phyloP scores from a whole-genome alignment of 495 filamentous ascomycete genomes.

The Neurospora sublineolata region DNA sequence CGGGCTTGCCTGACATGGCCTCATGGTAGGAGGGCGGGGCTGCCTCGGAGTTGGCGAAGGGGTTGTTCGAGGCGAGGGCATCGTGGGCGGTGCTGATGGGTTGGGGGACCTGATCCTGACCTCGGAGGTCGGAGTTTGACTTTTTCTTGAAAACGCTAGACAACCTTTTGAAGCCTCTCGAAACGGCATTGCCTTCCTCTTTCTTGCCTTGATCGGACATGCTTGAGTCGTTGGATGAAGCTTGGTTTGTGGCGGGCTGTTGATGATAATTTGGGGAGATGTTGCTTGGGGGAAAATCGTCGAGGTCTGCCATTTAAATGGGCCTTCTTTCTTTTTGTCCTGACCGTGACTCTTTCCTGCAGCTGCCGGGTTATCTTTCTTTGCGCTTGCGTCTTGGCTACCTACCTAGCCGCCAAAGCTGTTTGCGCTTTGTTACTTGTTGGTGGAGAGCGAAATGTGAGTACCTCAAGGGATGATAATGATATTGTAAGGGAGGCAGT shows the following conservation, averaged over 20 bases:
- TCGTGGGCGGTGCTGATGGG: neutral
- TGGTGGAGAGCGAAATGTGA: neutral
- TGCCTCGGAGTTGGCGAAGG: neutral
- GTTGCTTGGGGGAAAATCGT: neutral
- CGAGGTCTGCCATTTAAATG: neutral
- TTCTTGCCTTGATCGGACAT: neutral
- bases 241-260: neutral
- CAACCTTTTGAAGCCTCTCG: neutral
- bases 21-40: slow-evolving; percentile 13
- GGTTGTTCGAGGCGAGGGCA: neutral
- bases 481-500: neutral
- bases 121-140: neutral
- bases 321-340: neutral
- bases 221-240: neutral
- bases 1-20: slow-evolving; percentile 6
- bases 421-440: neutral
- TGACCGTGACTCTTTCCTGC: neutral
- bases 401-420: neutral
- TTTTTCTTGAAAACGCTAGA: neutral
- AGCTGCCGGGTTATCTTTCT: neutral
- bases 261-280: neutral
- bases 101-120: neutral
- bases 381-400: neutral
- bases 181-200: neutral
- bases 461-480: neutral